Base-by-base conservation (phyloP, 2,329 filamentous ascomycete species). In the Epichloe baconii region DNA sequence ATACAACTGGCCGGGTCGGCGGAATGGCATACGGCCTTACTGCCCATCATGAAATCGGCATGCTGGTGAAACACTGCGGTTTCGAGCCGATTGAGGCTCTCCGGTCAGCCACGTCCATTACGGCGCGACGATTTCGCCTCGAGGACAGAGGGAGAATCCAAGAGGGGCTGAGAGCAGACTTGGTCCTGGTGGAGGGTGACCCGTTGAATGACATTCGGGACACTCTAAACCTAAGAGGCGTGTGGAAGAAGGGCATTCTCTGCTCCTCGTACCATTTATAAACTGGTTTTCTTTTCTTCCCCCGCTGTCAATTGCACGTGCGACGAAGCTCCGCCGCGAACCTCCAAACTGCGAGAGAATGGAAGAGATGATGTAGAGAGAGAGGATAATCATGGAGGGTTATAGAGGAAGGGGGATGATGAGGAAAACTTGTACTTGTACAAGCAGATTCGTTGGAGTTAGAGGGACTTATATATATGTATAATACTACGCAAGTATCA, bases 181-280 rank as follows among this genome's bases (percentile, higher is more conserved):
- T 59, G 12, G 51, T 54, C 4, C 19, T 58, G n/a, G 35, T 58
- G 5, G 42, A 55, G 23, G 56, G 54, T 0, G 51, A 57, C 15
- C 51, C 53, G 4, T 35, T 58, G 7, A 34, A 52, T 2, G 49
- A 51, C 1, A 42, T 55, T 10, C 40, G 47, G 3, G 45, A 47
- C 11, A 43, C 45, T 0, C 17, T 58, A 12, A 55, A 52, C 0
- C 52, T 58, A 3, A 47, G 46, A 3, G 46, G 53, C 10, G 56
- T 56, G 2, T 58, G 55, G 56, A 55, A 56, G n/a, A 49, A 58
- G 0, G 52, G 55, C 2, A 42, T 54, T 0, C 43, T 55, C 8
- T 52, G 50, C 50, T 52, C 50, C 6, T 48, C 50, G 12, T 52
- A 52, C 14, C 12, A 15, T 19, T 35, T 26, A 11, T 46, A 14